Conservation (phyloP, 257 asterid genomes). For the Striga asiatica region DNA sequence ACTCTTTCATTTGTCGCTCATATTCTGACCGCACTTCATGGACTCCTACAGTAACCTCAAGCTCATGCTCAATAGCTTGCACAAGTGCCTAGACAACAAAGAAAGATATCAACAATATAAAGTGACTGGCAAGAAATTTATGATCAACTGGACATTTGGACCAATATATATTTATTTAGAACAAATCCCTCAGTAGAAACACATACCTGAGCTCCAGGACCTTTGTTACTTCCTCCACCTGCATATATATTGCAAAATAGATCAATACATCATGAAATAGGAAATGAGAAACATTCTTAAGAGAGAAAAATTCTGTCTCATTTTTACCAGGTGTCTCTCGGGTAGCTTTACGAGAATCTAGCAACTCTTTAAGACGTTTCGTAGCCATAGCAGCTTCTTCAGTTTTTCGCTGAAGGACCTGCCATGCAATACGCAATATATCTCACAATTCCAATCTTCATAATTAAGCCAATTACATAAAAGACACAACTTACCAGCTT, state of each 20-base stretch:
- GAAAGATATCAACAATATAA: conserved; percentile 1
- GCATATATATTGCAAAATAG: conserved; percentile 13
- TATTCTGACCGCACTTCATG: conserved; percentile 91
- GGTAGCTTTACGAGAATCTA: conserved; percentile 78
- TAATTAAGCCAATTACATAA: not conserved
- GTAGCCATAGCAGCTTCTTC: conserved; percentile 96
- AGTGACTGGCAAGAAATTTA: no score
- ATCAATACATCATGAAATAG: conserved; percentile 3
- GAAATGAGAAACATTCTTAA: not conserved
- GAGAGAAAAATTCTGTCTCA: not conserved
- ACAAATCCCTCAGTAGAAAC: conserved; percentile 2
- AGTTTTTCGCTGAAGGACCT: conserved; percentile 92
- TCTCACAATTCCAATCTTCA: not conserved
- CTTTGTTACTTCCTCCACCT: conserved; percentile 46
- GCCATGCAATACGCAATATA: conserved; percentile 8
- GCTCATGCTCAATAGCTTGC: conserved; percentile 86
- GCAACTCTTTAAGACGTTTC: conserved; percentile 82
- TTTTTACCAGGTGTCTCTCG: conserved; percentile 57
- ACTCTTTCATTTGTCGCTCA: conserved; percentile 93
- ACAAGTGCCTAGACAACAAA: conserved; percentile 44
- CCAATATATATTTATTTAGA: not conserved
- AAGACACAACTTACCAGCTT: conserved; percentile 51
- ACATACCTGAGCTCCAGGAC: conserved; percentile 73
- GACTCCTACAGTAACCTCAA: conserved; percentile 84
- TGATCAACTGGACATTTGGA: no score